A percentile compares a stretch with the other conserved stretches of the same genome.
These are phyloP conservation scores for Pythium insidiosum DNA, from an alignment of 352 stramenopile genomes.

Conservation along the genomic window DNA sequence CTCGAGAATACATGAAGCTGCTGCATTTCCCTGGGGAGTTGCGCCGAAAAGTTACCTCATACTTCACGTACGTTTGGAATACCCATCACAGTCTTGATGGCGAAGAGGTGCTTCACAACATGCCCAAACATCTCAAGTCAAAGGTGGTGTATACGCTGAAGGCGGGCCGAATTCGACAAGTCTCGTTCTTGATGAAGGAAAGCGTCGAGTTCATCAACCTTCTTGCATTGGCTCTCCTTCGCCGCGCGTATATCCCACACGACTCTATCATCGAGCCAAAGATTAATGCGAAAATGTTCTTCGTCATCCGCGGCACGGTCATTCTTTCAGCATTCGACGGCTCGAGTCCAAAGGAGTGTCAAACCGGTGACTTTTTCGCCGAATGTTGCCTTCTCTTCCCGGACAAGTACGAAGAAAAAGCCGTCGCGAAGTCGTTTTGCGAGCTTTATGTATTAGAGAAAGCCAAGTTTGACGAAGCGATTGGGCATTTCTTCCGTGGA, in stretches of 20 bases:
- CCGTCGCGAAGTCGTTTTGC: slow-evolving; percentile 72
- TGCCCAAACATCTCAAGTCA: slow-evolving; percentile 60
- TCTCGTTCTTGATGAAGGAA: slow-evolving; percentile 64
- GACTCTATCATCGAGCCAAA: slow-evolving; percentile 67
- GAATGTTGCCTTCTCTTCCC: slow-evolving; percentile 48
- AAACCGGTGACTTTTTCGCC: slow-evolving; percentile 60
- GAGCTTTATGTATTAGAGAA: slow-evolving; percentile 73
- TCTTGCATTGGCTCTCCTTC: slow-evolving; percentile 32
- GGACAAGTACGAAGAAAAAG: slow-evolving; percentile 62
- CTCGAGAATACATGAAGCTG: slow-evolving; percentile 60
- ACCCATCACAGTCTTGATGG: slow-evolving; percentile 55
- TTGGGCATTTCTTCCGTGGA: slow-evolving; percentile 44
- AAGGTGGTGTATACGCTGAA: slow-evolving; percentile 59
- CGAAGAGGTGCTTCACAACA: slow-evolving; percentile 40
- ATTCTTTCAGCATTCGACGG: slow-evolving; percentile 40
- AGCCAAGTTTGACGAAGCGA: slow-evolving; percentile 40
- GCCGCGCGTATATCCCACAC: slow-evolving; percentile 43
- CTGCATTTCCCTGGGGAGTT: slow-evolving; percentile 47
- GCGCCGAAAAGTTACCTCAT: slow-evolving; percentile 41
- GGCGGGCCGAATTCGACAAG: slow-evolving; percentile 48
- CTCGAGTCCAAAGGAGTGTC: slow-evolving; percentile 37
- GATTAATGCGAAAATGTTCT: slow-evolving; percentile 71
- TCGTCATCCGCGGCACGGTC: slow-evolving; percentile 52
- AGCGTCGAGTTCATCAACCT: slow-evolving; percentile 66
- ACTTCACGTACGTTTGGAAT: slow-evolving; percentile 59